Conservation (phyloP, 140 eudicot species). For the Erigeron philadelphicus region DNA sequence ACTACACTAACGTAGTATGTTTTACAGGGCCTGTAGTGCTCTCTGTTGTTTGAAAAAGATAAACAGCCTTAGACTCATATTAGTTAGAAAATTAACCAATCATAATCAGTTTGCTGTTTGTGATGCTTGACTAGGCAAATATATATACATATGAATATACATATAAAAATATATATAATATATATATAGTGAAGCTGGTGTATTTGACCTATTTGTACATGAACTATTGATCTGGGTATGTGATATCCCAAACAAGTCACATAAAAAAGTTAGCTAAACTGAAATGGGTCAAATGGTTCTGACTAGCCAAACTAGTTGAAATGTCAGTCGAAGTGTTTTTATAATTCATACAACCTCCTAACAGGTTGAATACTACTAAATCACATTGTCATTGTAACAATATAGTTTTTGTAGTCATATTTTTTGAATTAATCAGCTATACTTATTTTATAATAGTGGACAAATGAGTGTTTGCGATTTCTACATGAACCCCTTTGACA, state of each 20-base stretch:
- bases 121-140: background rate
- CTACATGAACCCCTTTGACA: background rate
- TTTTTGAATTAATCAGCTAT: background rate
- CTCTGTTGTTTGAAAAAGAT: background rate
- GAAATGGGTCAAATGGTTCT: constrained; percentile 11
- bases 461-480: background rate
- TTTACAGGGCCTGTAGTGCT: background rate
- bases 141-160: background rate
- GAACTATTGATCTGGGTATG: background rate
- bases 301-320: background rate
- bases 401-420: background rate
- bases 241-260: background rate
- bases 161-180: background rate
- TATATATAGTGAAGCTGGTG: background rate
- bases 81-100: background rate
- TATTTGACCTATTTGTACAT: background rate
- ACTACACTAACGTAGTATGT: constrained; percentile 1
- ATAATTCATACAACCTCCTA: background rate
- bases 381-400: background rate
- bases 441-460: background rate
- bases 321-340: background rate
- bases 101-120: background rate
- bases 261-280: background rate
- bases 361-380: background rate
- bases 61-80: background rate